Percentiles rank a stretch among this genome's conserved stretches.
These are phyloP conservation scores for Capsicum rhomboideum DNA, from an alignment of 257 asterid species.

Conservation along the genomic window DNA sequence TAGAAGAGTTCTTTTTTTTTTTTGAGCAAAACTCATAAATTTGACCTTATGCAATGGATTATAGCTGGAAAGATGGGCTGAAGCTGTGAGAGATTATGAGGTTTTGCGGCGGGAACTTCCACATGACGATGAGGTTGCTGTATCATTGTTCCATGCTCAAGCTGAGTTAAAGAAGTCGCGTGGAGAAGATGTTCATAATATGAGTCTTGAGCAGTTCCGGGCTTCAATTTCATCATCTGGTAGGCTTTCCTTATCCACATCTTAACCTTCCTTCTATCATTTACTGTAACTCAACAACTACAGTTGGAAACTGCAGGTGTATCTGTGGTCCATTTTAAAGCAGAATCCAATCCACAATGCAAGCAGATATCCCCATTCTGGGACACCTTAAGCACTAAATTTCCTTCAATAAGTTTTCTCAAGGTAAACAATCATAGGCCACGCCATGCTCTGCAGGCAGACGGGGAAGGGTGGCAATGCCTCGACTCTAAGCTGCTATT, in stretches of 20 bases:
- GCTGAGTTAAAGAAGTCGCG: constrained; percentile 43
- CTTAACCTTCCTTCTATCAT: neutral
- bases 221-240: constrained; percentile 74
- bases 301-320: constrained; percentile 45
- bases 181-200: constrained; percentile 70
- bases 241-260: constrained; percentile 38
- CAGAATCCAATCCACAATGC: constrained; percentile 41
- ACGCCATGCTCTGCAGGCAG: neutral
- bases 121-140: constrained; percentile 63
- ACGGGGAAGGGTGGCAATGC: neutral
- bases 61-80: constrained; percentile 84
- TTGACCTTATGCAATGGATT: constrained; percentile 38
- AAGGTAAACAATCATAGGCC: constrained; percentile 39
- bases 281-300: constrained; percentile 10
- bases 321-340: constrained; percentile 62
- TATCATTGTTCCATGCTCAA: constrained; percentile 34
- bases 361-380: constrained; percentile 55
- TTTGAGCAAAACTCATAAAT: constrained; percentile 19
- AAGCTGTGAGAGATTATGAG: constrained; percentile 86
- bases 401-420: constrained; percentile 66
- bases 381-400: constrained; percentile 56
- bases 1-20: too few relatives aligned
- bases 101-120: constrained; percentile 63
- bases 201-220: constrained; percentile 77
- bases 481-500: neutral